These are phyloP conservation scores for Trichothecium roseum DNA, from an alignment of 2,329 filamentous ascomycete genomes.

Conservation along the genomic window DNA sequence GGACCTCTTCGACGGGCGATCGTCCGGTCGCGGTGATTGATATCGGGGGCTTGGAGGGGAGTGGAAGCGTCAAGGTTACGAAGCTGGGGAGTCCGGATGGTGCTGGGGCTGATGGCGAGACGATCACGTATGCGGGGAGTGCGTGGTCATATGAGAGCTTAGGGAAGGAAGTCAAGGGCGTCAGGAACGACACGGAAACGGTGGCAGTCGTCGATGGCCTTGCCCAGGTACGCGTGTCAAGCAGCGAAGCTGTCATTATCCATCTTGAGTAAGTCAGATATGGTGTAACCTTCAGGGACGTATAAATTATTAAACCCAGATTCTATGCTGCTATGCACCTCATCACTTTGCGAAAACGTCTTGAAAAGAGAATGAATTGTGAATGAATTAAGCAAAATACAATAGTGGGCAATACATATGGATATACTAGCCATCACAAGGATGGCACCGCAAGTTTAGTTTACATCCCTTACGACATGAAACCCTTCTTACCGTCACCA, in stretches of 20 bases:
- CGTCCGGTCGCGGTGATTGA: not conserved
- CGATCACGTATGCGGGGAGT: conserved; percentile 25
- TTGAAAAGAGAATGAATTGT: too few relatives aligned
- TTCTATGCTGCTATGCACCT: too few relatives aligned
- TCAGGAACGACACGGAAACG: conserved; percentile 17
- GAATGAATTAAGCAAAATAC: too few relatives aligned
- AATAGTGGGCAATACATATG: too few relatives aligned
- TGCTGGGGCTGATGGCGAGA: conserved; percentile 19
- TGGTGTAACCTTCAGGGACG: too few relatives aligned
- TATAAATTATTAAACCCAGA: too few relatives aligned
- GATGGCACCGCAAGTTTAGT: too few relatives aligned
- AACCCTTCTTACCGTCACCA: conserved; percentile 13
- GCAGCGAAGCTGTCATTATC: conserved; percentile 3
- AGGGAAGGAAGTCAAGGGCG: conserved; percentile 20
- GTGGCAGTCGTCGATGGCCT: conserved; percentile 14
- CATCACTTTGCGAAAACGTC: too few relatives aligned
- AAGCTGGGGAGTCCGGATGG: conserved; percentile 21
- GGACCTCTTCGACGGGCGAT: conserved; percentile 8
- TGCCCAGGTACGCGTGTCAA: not conserved
- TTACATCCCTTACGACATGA: conserved; percentile 9
- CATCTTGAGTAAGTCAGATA: not conserved
- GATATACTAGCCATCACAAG: too few relatives aligned
- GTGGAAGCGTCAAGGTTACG: conserved; percentile 14
- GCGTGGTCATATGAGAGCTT: conserved; percentile 24
- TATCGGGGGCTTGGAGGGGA: not conserved